phyloP scores from a whole-genome alignment of 1,284 basidiomycete species.

The Ganoderma sinense region DNA sequence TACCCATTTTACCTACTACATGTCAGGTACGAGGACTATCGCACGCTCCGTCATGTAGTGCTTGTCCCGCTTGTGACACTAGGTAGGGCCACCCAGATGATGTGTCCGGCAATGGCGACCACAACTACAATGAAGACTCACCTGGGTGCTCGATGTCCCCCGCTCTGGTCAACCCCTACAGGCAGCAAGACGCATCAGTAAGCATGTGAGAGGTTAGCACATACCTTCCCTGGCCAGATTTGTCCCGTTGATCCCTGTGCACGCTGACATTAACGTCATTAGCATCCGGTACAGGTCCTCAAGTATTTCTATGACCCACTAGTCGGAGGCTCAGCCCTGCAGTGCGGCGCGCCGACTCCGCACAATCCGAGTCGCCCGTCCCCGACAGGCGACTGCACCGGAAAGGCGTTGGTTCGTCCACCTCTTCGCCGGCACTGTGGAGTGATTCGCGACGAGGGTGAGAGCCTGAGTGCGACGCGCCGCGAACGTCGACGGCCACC shows the following conservation, averaged over 20 bases:
- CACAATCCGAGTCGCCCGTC: slow-evolving; percentile 17
- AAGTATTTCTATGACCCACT: neutral
- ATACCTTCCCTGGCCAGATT: too few relatives aligned
- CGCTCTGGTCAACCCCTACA: neutral
- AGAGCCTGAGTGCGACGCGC: slow-evolving; percentile 11
- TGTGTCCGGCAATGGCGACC: neutral
- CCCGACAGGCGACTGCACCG: slow-evolving; percentile 16
- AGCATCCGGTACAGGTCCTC: too few relatives aligned
- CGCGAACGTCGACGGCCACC: slow-evolving; percentile 22
- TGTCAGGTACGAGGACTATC: neutral
- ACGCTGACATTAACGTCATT: too few relatives aligned
- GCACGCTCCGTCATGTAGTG: neutral
- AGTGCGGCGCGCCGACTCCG: slow-evolving; percentile 18
- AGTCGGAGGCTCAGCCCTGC: slow-evolving; percentile 16
- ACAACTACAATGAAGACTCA: neutral
- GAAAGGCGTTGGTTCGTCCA: slow-evolving; percentile 16
- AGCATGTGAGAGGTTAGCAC: too few relatives aligned
- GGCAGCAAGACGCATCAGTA: neutral
- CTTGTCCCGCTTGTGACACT: neutral
- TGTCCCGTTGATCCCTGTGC: too few relatives aligned
- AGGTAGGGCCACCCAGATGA: neutral
- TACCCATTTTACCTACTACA: neutral
- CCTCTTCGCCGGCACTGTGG: neutral
- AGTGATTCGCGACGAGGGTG: neutral
- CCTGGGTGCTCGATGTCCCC: neutral